Base-by-base conservation (phyloP, 2,329 filamentous ascomycete species). In the Aspergillus quadricinctus region DNA sequence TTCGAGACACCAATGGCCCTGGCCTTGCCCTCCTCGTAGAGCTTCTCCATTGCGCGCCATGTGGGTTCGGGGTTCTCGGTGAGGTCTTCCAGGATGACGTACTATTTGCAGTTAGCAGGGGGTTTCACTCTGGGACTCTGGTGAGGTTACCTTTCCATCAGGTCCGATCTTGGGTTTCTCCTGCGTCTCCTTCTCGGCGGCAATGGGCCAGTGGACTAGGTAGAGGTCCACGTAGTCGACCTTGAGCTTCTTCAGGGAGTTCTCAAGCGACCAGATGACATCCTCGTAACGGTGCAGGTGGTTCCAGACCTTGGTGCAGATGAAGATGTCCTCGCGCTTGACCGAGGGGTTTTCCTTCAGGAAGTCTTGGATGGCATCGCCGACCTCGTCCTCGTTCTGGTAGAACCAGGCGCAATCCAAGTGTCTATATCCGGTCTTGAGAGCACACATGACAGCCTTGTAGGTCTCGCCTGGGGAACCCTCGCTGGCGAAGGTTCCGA, bases 1-100 rank as follows among this genome's bases (percentile, higher is more conserved):
- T 93, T 94, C 66, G 87, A 90, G 14, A 94, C 86, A 52, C 90
- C 90, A 63, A 94, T 91, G 55, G 86, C 84, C 62, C 79, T 81
- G 50, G 84, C 85, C 58, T 83, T 83, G 60, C 88, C 88, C 1
- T 83, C 81, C 11, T 73, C 69, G 31, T 84, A 75, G 21, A 86
- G 65, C 48, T 82, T 82, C 69, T 86, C 81, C 79, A 92, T 85
- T 29, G 83, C 83, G 66, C 88, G 84, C 88, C 69, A 92, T 72
- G 84, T 86, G 37, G 72, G 69, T 61, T 77, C 72, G 49, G 81
- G 85, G 77, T 89, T 86, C 67, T 86, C 80, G 23, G 87, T 89
- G 57, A 88, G 76, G 35, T 79, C 80, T 70, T 87, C 79, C 69
- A 86, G 83, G 76, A 85, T 85, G 52, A 86, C 72, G 69, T 86